phyloP scores from a whole-genome alignment of 129 eudicot genomes.

The Scalesia atractyloides region DNA sequence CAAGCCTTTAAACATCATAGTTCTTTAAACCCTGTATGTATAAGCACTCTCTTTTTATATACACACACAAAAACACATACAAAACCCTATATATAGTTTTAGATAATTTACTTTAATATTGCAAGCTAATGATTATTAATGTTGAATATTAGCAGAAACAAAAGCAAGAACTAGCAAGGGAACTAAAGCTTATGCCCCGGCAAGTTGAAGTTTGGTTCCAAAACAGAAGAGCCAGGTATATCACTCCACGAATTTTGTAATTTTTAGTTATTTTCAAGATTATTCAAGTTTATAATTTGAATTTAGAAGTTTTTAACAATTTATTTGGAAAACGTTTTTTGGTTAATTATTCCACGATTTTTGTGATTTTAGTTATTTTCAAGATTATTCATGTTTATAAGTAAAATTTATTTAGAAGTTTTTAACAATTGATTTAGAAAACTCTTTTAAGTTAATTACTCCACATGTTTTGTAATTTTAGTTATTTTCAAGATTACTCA shows the following conservation, averaged over 20 bases:
- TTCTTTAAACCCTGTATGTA: conserved; percentile 85
- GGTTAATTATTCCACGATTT: background rate
- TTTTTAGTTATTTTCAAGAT: background rate
- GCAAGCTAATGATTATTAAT: conserved; percentile 27
- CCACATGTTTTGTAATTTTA: background rate
- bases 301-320: background rate
- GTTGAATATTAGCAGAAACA: conserved; percentile 73
- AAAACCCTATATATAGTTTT: background rate
- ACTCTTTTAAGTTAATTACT: background rate
- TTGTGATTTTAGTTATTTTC: background rate
- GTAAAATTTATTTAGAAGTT: background rate
- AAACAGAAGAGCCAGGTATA: conserved; percentile 93
- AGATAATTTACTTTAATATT: background rate
- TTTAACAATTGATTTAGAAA: background rate
- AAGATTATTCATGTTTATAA: conserved; percentile 1
- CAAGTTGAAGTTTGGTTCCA: conserved; percentile 99
- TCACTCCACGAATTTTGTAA: no score
- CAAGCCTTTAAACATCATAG: conserved; percentile 85
- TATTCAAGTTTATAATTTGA: background rate
- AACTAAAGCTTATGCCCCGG: conserved; percentile 77
- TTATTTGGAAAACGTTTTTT: background rate
- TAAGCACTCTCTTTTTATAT: conserved; percentile 2
- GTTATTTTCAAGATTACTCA: background rate
- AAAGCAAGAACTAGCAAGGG: conserved; percentile 83
- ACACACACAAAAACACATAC: background rate